Conservation (phyloP, 1,284 basidiomycete genomes). For the Marasmius fiardii region DNA sequence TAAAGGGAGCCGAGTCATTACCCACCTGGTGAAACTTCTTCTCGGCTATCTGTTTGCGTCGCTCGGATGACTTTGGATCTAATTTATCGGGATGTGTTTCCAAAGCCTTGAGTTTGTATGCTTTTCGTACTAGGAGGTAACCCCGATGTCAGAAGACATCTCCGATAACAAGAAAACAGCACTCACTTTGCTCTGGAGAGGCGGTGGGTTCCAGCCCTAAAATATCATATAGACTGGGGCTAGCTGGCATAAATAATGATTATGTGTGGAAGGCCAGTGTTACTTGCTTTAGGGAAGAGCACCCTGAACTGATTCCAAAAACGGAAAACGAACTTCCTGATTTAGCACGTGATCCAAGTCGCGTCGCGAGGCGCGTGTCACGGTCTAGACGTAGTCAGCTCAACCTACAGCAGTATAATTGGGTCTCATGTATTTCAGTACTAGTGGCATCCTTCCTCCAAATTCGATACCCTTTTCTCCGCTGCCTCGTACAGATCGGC, state of each 20-base stretch:
- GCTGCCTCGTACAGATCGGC: too few relatives aligned
- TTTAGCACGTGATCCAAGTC: too few relatives aligned
- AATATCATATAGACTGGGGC: background rate
- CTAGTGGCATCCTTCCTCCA: too few relatives aligned
- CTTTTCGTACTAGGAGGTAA: constrained; percentile 50
- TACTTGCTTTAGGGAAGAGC: background rate
- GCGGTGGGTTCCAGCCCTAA: background rate
- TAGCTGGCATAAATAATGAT: background rate
- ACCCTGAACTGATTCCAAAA: too few relatives aligned
- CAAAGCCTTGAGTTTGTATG: constrained; percentile 57
- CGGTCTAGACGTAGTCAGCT: too few relatives aligned
- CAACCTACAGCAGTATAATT: too few relatives aligned
- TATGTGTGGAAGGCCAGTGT: background rate
- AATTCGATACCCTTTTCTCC: too few relatives aligned
- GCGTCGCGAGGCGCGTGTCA: too few relatives aligned
- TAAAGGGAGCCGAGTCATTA: background rate
- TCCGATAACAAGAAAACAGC: background rate
- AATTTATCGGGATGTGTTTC: constrained; percentile 69
- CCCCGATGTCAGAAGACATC: background rate
- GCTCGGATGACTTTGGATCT: constrained; percentile 40
- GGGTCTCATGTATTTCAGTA: too few relatives aligned
- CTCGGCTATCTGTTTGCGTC: constrained; percentile 47
- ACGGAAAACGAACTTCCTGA: too few relatives aligned
- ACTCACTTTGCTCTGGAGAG: background rate
- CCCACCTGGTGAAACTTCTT: constrained; percentile 45